Evolutionary conservation across 257 asterid genomes (phyloP), one percentile per base, ranked within the genome.

Genomic region (Galeopsis tetrahit): DNA sequence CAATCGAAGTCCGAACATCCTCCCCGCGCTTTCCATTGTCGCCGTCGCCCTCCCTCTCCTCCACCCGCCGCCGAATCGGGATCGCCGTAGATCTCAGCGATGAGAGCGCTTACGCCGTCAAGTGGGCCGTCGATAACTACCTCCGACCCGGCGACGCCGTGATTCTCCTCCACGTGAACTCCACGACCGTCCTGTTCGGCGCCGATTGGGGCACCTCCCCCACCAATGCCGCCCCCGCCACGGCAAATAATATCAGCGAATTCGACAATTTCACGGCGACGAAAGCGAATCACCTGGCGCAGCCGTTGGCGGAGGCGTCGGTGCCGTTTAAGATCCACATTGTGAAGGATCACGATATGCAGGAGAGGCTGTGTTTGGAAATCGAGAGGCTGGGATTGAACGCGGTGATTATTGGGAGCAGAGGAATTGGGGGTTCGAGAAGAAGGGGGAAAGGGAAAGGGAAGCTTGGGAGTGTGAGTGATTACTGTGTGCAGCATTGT

Each of bases 381-480:
- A 84, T 84, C 55, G 92, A 87, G 80, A 75, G 89, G 70, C 35
- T 84, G 6, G 85, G 87, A 3, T 68, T 84, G 79, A 84, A 85
- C 35, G 79, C 80, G 6, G 78, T 86, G 78, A 84, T 86, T 21
- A 87, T 78, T 74, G 92, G 92, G 59, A 84, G 92, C 57, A 75
- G 88, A 48, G 89, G 92, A 14, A 63, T 63, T 52, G 92, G 89
- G 28, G 86, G 75, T 6, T 38, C 69, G 31, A 76, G 57, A 71
- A 69, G 33, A 13, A 79, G 75, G 1, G 35, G 46, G 9, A 75
- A 72, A 17, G 91, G 79, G 13, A 82, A 77, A 17, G 91, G 79
- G 13, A 82, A 77, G 64, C 86, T 87, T n/a, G 92, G 92, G 51
- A 87, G 92, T 49, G 92, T 87, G 61, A 87, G 92, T 28, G 88